A percentile compares a stretch with the other conserved stretches of the same genome.
Evolutionary conservation across 495 filamentous ascomycete genomes (phyloP).

Genomic region (Geopyxis carbonaria): DNA sequence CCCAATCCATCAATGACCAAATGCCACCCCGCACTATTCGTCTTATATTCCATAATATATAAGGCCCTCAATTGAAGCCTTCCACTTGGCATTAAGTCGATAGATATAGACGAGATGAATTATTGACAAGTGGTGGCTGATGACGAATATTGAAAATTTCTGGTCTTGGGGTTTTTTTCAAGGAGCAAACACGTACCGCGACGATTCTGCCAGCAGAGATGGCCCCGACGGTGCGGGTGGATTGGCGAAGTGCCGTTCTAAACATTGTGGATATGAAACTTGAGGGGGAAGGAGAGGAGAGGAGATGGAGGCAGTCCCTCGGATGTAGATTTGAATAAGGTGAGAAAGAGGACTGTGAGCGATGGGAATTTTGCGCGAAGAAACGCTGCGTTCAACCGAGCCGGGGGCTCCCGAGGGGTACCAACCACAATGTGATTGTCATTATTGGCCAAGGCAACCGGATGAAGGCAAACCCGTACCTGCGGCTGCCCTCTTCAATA

Average conservation of each 20-base stretch:
- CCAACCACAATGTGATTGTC: too few relatives aligned
- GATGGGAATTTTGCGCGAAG: conserved; percentile 34
- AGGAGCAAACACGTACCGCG: conserved; percentile 51
- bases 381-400: conserved; percentile 1
- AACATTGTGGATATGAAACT: conserved; percentile 51
- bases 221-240: conserved; percentile 80
- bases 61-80: too few relatives aligned
- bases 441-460: too few relatives aligned
- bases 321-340: conserved; percentile 18
- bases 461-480: too few relatives aligned
- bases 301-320: background rate
- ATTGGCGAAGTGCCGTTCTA: conserved; percentile 92
- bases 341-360: conserved; percentile 31
- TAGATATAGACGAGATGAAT: too few relatives aligned
- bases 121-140: background rate
- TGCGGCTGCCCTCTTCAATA: too few relatives aligned
- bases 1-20: too few relatives aligned
- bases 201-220: conserved; percentile 81
- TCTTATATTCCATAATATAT: too few relatives aligned
- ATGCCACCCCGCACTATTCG: too few relatives aligned
- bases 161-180: conserved; percentile 1
- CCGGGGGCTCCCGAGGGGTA: too few relatives aligned
- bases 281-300: conserved; percentile 31
- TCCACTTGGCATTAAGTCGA: too few relatives aligned
- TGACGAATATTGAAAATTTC: conserved; percentile 7